Conservation (phyloP, 192 early-diverging fungal genomes). For the Coemansia sp. region DNA sequence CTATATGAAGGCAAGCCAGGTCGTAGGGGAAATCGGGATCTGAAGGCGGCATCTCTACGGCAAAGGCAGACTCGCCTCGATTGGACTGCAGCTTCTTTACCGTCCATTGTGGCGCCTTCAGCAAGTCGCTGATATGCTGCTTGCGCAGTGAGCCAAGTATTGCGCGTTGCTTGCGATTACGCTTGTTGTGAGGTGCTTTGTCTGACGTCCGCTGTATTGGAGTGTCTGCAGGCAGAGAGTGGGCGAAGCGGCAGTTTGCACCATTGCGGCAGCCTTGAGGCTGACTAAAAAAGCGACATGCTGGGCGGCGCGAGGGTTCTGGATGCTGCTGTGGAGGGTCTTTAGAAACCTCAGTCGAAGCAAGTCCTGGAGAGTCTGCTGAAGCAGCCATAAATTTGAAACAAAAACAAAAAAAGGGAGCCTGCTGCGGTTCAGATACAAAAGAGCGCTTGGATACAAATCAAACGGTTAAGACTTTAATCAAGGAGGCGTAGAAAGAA, state of each 20-base stretch:
- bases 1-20: conserved; percentile 59
- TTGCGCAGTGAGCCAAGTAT: conserved; percentile 15
- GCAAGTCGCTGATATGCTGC: conserved; percentile 35
- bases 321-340: neutral
- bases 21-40: conserved; percentile 86
- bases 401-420: no score
- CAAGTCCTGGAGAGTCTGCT: no score
- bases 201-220: no score
- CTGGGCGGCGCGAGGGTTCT: conserved; percentile 5
- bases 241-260: conserved; percentile 24
- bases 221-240: conserved; percentile 14
- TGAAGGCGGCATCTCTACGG: conserved; percentile 49
- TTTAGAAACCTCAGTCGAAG: no score
- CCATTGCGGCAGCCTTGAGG: conserved; percentile 27
- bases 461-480: no score
- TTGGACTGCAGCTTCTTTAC: conserved; percentile 32
- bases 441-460: no score
- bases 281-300: conserved; percentile 39
- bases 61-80: conserved; percentile 39
- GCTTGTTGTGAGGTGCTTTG: no score
- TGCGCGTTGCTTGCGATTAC: neutral
- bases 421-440: no score
- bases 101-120: conserved; percentile 22
- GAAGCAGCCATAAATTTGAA: no score
- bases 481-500: no score